These are phyloP conservation scores for Drechslerella dactyloides DNA, from an alignment of 2,329 filamentous ascomycete genomes.

Conservation along the genomic window DNA sequence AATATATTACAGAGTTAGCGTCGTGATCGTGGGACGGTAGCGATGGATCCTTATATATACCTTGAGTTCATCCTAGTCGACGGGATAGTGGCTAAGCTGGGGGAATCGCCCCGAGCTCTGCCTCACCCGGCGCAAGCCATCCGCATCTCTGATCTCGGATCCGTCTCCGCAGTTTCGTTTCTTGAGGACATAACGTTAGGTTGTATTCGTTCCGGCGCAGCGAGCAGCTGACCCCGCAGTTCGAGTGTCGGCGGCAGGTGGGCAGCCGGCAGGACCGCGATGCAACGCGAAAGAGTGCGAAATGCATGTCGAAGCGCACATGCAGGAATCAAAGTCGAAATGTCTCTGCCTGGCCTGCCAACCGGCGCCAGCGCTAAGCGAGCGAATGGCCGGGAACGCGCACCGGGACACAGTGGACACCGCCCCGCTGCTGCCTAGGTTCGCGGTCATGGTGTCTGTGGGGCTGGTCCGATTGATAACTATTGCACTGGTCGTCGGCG, in stretches of 20 bases:
- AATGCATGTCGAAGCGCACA: neutral
- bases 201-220: neutral
- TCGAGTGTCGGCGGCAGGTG: neutral
- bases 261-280: neutral
- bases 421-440: conserved; percentile 5
- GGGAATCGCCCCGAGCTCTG: too few species aligned
- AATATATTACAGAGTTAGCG: too few species aligned
- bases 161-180: too few species aligned
- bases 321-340: neutral
- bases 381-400: conserved; percentile 1
- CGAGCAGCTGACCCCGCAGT: conserved; percentile 1
- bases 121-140: too few species aligned
- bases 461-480: neutral
- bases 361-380: neutral
- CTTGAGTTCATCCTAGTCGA: too few species aligned
- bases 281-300: too few species aligned
- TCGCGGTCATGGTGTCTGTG: neutral
- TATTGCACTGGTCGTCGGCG: neutral
- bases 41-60: too few species aligned
- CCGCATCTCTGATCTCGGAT: too few species aligned
- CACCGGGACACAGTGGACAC: neutral
- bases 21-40: too few species aligned
- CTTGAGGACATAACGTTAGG: too few species aligned
- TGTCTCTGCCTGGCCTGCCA: neutral
- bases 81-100: too few species aligned